Base-by-base conservation (phyloP, 2,329 filamentous ascomycete genomes). In the Cytospora schulzeri region DNA sequence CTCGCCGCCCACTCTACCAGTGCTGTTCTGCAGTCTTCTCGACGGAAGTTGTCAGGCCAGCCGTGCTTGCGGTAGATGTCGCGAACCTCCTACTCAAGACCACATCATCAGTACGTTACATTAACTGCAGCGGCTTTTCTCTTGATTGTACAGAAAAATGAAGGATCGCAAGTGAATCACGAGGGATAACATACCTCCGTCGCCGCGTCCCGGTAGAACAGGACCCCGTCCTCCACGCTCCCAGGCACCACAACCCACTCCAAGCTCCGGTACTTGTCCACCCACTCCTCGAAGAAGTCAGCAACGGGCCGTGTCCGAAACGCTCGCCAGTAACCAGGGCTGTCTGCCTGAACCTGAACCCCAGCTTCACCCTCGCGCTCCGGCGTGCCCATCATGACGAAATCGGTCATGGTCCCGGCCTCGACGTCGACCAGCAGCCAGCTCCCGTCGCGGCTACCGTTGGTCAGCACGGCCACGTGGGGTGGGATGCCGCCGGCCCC, bases 391-490 rank as follows among this genome's bases (percentile, higher is more conserved):
- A 41, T 41, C 15, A 41, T 41, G 35, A 41, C 35, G 35, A 41
- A 41, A 9, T 41, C 35, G 17, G 35, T 41, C 14, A 41, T 41
- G 59, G 53, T 54, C 57, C 57, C 62, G 63, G 63, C 67, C 33
- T 64, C 35, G 35, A 41, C 35, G 35, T 41, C 35, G 35, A 41
- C 35, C 35, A 41, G 35, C 35, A 41, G 35, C 35, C 35, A 41
- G 35, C 35, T 41, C 14, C 35, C 35, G 35, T 41, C 4, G 35
- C 35, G 35, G 35, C 35, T 15, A 9, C 35, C 35, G 14, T 4
- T 41, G 14, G 35, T 19, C 15, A 41, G 35, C 35, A 41, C 35
- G 35, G 35, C 35, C 35, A 41, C 35, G 35, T 41, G 35, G 3
- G 35, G 35, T 9, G 35, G 35, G 35, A 41, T 19, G 14, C 35